Evolutionary conservation across 768 basidiomycete species (phyloP).

Genomic region (Lactifluus volemus): DNA sequence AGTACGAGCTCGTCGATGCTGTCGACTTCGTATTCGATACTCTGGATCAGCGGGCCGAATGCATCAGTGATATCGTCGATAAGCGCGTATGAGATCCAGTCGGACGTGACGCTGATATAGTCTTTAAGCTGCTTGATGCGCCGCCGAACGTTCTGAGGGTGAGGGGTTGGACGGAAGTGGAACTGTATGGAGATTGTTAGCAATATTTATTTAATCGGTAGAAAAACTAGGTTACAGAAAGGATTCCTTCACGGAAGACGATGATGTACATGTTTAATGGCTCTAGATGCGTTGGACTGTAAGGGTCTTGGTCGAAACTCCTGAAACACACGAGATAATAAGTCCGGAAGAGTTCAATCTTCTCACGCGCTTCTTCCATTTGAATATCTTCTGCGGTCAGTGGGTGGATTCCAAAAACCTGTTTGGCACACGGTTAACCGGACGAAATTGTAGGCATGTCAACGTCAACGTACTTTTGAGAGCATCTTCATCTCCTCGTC

Average conservation of each 20-base stretch:
- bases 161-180: conserved; percentile 95
- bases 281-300: conserved; percentile 94
- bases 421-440: not conserved
- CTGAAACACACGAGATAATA: conserved; percentile 99
- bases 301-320: conserved; percentile 97
- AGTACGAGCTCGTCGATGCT: conserved; percentile 97
- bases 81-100: conserved; percentile 99
- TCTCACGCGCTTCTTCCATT: conserved; percentile 99
- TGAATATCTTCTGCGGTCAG: conserved; percentile 98
- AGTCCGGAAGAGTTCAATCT: conserved; percentile 97
- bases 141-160: conserved; percentile 94
- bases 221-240: conserved; percentile 56
- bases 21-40: conserved; percentile 99
- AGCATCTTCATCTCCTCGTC: conserved; percentile 99
- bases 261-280: conserved; percentile 99
- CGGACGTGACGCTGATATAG: conserved; percentile 96
- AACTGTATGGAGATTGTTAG: conserved; percentile 43
- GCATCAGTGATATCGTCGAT: conserved; percentile 99
- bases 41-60: conserved; percentile 96
- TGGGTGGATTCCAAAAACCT: conserved; percentile 97
- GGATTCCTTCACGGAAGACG: conserved; percentile 92
- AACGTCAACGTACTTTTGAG: conserved; percentile 54
- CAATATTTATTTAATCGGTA: not conserved
- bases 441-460: not conserved
- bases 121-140: conserved; percentile 99